These are phyloP conservation scores for Lodderomyces metapsilosis DNA, from an alignment of 1,139 yeast genomes.

Conservation along the genomic window DNA sequence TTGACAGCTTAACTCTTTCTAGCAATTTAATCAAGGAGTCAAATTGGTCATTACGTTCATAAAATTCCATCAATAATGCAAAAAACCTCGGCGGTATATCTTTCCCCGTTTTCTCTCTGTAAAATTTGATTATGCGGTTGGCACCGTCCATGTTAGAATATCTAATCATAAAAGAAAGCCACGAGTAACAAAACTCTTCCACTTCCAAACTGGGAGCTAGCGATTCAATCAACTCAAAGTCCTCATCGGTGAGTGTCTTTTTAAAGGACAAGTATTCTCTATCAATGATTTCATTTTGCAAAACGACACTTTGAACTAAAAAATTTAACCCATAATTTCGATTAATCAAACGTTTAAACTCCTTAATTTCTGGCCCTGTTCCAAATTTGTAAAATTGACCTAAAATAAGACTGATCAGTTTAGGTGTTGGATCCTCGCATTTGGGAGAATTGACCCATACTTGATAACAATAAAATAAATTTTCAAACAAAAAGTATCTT, in stretches of 20 bases:
- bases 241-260: constrained; percentile 25
- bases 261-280: constrained; percentile 26
- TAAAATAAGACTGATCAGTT: constrained; percentile 26
- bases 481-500: constrained; percentile 35
- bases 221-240: constrained; percentile 17
- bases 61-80: constrained; percentile 17
- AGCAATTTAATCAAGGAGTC: constrained; percentile 14
- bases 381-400: constrained; percentile 33
- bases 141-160: constrained; percentile 22
- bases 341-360: constrained; percentile 22
- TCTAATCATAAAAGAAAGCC: constrained; percentile 16
- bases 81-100: constrained; percentile 13
- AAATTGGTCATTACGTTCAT: constrained; percentile 11
- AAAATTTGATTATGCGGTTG: constrained; percentile 22
- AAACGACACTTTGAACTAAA: constrained; percentile 23
- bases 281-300: constrained; percentile 26
- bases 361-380: constrained; percentile 24
- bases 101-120: constrained; percentile 6
- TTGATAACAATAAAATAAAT: constrained; percentile 23
- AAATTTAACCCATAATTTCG: constrained; percentile 23
- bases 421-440: constrained; percentile 25
- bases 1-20: constrained; percentile 12
- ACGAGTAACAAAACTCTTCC: constrained; percentile 14
- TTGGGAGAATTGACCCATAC: constrained; percentile 29
- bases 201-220: constrained; percentile 9